phyloP scores from a whole-genome alignment of 192 early-diverging fungal genomes.

The Chytriomyces sp. region DNA sequence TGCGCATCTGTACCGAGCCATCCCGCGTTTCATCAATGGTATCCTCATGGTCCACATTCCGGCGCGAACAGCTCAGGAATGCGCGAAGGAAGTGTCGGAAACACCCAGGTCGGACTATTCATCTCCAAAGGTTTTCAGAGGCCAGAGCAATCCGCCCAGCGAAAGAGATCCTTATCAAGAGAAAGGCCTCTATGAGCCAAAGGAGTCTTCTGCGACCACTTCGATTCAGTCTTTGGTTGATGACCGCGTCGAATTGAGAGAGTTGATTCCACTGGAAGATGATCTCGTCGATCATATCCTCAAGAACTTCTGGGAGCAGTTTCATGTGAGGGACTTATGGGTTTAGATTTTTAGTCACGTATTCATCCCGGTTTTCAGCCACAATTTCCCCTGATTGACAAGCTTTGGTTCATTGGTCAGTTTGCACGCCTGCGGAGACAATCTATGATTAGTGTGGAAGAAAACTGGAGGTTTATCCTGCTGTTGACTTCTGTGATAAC shows the following conservation, averaged over 20 bases:
- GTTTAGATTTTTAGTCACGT: background rate
- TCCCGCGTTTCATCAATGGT: slow-evolving; percentile 14
- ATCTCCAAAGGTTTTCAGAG: too few relatives aligned
- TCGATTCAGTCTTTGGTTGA: background rate
- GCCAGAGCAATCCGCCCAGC: background rate
- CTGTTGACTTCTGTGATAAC: slow-evolving; percentile 20
- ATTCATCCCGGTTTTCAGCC: slow-evolving; percentile 8
- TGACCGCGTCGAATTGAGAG: background rate
- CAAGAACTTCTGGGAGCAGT: slow-evolving; percentile 23
- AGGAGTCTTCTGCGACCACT: background rate
- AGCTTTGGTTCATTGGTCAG: slow-evolving; percentile 6
- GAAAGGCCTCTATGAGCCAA: background rate
- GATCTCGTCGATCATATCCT: slow-evolving; percentile 16
- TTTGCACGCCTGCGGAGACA: background rate
- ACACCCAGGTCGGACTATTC: background rate
- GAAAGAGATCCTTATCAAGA: background rate
- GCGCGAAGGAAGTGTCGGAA: background rate
- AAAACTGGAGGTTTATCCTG: slow-evolving; percentile 6
- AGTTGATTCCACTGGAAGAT: slow-evolving; percentile 7
- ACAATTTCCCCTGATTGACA: slow-evolving; percentile 8
- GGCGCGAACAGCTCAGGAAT: background rate
- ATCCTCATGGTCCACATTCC: slow-evolving; percentile 26
- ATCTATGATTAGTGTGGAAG: background rate
- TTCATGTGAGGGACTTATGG: slow-evolving; percentile 24
- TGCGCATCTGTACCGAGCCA: slow-evolving; percentile 11